Percentiles rank a stretch among this genome's conserved stretches.
These are phyloP conservation scores for Boehmeria nivea DNA, from an alignment of 306 rosid species.

Conservation along the genomic window DNA sequence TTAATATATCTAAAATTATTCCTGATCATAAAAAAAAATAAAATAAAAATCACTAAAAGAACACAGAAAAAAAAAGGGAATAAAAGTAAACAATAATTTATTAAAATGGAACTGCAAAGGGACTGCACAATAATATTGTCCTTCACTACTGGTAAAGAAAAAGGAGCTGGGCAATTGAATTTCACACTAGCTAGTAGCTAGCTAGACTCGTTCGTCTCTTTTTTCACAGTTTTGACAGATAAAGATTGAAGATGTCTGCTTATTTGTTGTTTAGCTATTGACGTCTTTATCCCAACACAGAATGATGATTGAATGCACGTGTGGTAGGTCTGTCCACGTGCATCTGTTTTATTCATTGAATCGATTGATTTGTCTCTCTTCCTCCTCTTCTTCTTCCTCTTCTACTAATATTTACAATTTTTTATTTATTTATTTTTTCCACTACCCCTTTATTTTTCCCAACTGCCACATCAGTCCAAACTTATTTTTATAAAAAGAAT, in stretches of 20 bases:
- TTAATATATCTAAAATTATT: background rate
- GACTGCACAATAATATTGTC: slow-evolving; percentile 16
- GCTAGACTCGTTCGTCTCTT: too few relatives aligned
- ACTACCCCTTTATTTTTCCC: too few relatives aligned
- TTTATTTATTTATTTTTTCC: too few relatives aligned
- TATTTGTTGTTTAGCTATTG: slow-evolving; percentile 31
- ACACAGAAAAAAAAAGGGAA: background rate
- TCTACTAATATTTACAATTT: too few relatives aligned
- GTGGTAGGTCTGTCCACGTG: slow-evolving; percentile 96
- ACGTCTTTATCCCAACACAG: slow-evolving; percentile 30
- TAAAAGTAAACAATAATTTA: too few relatives aligned
- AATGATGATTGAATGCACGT: slow-evolving; percentile 81
- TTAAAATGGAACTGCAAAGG: background rate
- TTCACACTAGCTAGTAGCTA: background rate
- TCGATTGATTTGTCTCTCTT: slow-evolving; percentile 41
- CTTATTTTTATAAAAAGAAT: too few relatives aligned
- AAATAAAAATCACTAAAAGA: too few relatives aligned
- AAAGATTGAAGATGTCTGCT: slow-evolving; percentile 14
- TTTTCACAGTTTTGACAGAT: slow-evolving; percentile 9
- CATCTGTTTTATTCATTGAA: slow-evolving; percentile 55
- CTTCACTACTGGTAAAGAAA: background rate
- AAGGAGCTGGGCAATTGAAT: slow-evolving; percentile 6
- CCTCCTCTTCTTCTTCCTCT: background rate
- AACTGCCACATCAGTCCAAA: too few relatives aligned
- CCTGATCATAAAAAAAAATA: too few relatives aligned